Base-by-base conservation (phyloP, 2,329 filamentous ascomycete genomes). In the Exophiala viscosa region DNA sequence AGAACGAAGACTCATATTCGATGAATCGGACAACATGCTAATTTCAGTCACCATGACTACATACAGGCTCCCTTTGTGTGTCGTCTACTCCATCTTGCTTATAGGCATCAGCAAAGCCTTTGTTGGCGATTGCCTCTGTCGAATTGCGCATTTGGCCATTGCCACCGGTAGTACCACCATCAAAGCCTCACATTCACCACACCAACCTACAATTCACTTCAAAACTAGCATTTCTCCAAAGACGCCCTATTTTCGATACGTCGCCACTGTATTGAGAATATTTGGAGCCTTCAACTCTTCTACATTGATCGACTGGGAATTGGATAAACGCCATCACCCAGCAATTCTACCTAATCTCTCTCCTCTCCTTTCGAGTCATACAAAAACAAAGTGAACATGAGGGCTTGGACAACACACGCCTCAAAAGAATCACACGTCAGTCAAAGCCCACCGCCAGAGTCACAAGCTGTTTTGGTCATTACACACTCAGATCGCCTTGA, bases 381-480 rank as follows among this genome's bases (percentile, higher is more conserved):
- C 42, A 40, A 36, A 40, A 32, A 47, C 32, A 18, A 43, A 43
- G 31, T 32, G 39, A 53, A 49, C 55, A 60, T 60, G 58, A 54
- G 50, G 58, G 45, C 35, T 46, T 60, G 55, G 58, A 44, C 50
- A 46, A 35, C 44, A 50, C 31, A 52, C 39, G 50, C 39, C 14
- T 23, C 31, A 45, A 31, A 58, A 56, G 42, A 52, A 54, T 48
- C 52, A 45, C 54, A 50, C 45, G 45, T 34, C 48, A 42, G 50
- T 49, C 55, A 44, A 55, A 53, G 58, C 55, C 58, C 58, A 55
- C 55, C 58, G 55, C 58, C 58, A 54, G 55, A 60, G 55, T 60
- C 55, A 43, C 43, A 45, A 36, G 42, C 53, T 58, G 50, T 59
- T 54, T 59, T 56, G 56, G 50, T 56, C 49, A 48, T 45, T 14